Evolutionary conservation across 495 filamentous ascomycete species (phyloP).

Genomic region (Talaromyces liani): DNA sequence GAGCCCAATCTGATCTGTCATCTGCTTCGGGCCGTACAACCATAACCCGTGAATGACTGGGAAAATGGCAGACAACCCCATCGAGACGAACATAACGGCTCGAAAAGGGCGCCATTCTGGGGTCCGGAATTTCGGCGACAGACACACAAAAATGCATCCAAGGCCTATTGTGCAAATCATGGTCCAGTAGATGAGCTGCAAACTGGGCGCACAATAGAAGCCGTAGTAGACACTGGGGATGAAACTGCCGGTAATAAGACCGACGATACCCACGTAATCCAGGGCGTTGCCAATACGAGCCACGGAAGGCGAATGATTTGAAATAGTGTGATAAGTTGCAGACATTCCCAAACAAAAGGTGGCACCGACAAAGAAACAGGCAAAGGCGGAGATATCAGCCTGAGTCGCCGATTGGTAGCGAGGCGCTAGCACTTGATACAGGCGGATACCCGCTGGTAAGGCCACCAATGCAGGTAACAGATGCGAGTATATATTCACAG

Average conservation of each 20-base stretch:
- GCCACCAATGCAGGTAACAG: constrained; percentile 47
- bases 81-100: constrained; percentile 82
- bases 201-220: constrained; percentile 56
- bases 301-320: constrained; percentile 55
- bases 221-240: constrained; percentile 84
- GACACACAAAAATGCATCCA: constrained; percentile 66
- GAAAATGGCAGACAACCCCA: constrained; percentile 78
- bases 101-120: constrained; percentile 78
- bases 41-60: constrained; percentile 68
- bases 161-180: constrained; percentile 74
- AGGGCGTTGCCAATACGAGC: constrained; percentile 61
- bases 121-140: constrained; percentile 73
- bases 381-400: constrained; percentile 63
- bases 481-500: constrained; percentile 92
- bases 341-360: constrained; percentile 76
- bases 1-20: constrained; percentile 70
- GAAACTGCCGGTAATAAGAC: constrained; percentile 81
- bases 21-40: constrained; percentile 49
- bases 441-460: constrained; percentile 26
- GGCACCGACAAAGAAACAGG: constrained; percentile 73
- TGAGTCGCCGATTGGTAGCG: constrained; percentile 58
- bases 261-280: constrained; percentile 88
- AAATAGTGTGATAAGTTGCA: constrained; percentile 69
- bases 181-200: constrained; percentile 63
- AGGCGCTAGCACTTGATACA: constrained; percentile 48